Evolutionary conservation across 331 rosid species (phyloP), one percentile per base, ranked within the genome.

Genomic region (Rhamnella rubrinervis): DNA sequence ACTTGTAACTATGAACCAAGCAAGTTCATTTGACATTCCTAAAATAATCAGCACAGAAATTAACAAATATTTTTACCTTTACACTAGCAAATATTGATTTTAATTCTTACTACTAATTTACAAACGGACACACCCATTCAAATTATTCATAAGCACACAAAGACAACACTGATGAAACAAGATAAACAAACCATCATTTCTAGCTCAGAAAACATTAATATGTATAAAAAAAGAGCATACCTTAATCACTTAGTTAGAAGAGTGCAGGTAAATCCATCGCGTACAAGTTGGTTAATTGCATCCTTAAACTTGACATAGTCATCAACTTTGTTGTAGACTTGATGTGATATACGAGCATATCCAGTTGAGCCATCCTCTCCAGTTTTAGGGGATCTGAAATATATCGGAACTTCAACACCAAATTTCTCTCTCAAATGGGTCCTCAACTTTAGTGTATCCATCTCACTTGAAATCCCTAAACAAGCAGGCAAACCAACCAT

Each of bases 401-500:
- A 77, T 37, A 84, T 57, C 3, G 77, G 89, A 52, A 89, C 96
- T 61, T 86, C 92, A 14, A 89, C 71, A 21, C 67, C 68, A 70
- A 76, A 78, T 70, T 74, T 62, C 55, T 73, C 83, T 85, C 92
- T 75, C 58, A 89, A 57, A 58, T 78, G 75, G 6, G 81, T 66
- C 73, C 90, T 74, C 61, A 89, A 77, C 72, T 79, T 82, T 68
- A 75, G 46, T 0, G 90, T 85, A 71, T 84, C 84, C 16, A 82
- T 87, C 25, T 82, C 88, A 73, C 84, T 76, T 25, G 46, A 62
- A 64, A 89, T 67, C 19, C 86, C 10, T 8, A 86, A 75, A 74
- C 80, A 74, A 14, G 88, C 77, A 38, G 96, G 96, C 73, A 89
- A 78, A 15, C 88, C 88, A 20, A 89, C 85, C 92, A 89, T 89